Base-by-base conservation (phyloP, 2,329 filamentous ascomycete species). In the Xylariaceae sp. region DNA sequence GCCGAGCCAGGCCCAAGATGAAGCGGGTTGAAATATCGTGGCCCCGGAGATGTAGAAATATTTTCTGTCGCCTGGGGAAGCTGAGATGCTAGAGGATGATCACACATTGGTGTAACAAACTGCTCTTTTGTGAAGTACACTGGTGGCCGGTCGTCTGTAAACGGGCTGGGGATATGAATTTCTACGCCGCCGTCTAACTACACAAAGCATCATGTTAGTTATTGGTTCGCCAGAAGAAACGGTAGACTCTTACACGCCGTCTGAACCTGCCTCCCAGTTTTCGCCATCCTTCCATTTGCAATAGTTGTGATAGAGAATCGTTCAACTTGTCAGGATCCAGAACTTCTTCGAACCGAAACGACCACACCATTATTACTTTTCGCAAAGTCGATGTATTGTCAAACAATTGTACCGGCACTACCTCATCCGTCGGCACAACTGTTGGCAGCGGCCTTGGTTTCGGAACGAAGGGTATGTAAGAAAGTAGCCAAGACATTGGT, bases 201-300 rank as follows among this genome's bases (percentile, higher is more conserved):
- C 22, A 40, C 7, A 19, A 17, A 27, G 4, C 4, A 5, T 27
- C 7, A 27, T 27, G 18, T 15, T 17, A 40, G 10, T 11, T 7
- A 40, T 7, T 17, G 22, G 2, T 11, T 5, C 4, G 22, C 18
- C 6, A 42, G 40, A 31, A 22, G 30, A 42, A 22, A 9, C 22
- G 10, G 15, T 18, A 39, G 9, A 17, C 38, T 39, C 40, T 12
- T 42, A 42, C 40, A 7, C 40, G 40, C 11, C 40, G 40, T 15
- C 40, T 42, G n/a, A 14, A 42, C n/a, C 40, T 42, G 7, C 40
- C 40, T 7, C 40, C 40, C 14, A 42, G 40, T 42, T 42, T 42
- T 18, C 18, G 40, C 40, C 40, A 42, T 11, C 40, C 40, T 42
- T 42, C 40, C 40, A 22, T 42, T 18, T 22, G 40, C 18, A 42